These are phyloP conservation scores for Carallia brachiata DNA, from an alignment of 345 rosid genomes.

Conservation along the genomic window DNA sequence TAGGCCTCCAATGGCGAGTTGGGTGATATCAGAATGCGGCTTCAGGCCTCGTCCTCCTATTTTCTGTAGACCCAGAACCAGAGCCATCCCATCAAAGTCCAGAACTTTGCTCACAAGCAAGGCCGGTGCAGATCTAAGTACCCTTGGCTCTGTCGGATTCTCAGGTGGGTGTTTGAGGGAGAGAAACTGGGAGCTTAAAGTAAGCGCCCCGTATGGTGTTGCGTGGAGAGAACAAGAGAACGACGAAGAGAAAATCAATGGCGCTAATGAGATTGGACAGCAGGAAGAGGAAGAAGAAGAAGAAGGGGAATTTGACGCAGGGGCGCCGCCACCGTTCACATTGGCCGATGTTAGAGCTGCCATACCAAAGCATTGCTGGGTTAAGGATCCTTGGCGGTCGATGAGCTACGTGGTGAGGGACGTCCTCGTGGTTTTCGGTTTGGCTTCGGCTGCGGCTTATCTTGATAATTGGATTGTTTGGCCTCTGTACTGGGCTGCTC, in stretches of 20 bases:
- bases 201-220: slow-evolving; percentile 17
- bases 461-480: slow-evolving; percentile 69
- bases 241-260: neutral
- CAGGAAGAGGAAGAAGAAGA: slow-evolving; percentile 13
- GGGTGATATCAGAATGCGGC: slow-evolving; percentile 68
- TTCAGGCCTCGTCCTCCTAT: slow-evolving; percentile 57
- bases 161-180: slow-evolving; percentile 13
- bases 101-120: slow-evolving; percentile 17
- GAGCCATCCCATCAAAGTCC: slow-evolving; percentile 23
- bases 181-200: slow-evolving; percentile 17
- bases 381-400: slow-evolving; percentile 78
- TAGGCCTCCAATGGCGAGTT: slow-evolving; percentile 62
- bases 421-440: slow-evolving; percentile 56
- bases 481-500: slow-evolving; percentile 92
- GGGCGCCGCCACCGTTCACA: slow-evolving; percentile 71
- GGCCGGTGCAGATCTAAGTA: slow-evolving; percentile 1
- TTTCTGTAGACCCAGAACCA: slow-evolving; percentile 42
- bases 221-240: slow-evolving; percentile 6
- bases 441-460: slow-evolving; percentile 77
- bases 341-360: slow-evolving; percentile 73
- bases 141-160: neutral
- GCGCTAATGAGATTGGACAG: neutral
- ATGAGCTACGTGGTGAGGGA: slow-evolving; percentile 79
- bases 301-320: slow-evolving; percentile 44
- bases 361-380: slow-evolving; percentile 93